A percentile compares a stretch with the other conserved stretches of the same genome.
These are phyloP conservation scores for Plectosphaerella cucumerina DNA, from an alignment of 2,329 filamentous ascomycete species.

Conservation along the genomic window DNA sequence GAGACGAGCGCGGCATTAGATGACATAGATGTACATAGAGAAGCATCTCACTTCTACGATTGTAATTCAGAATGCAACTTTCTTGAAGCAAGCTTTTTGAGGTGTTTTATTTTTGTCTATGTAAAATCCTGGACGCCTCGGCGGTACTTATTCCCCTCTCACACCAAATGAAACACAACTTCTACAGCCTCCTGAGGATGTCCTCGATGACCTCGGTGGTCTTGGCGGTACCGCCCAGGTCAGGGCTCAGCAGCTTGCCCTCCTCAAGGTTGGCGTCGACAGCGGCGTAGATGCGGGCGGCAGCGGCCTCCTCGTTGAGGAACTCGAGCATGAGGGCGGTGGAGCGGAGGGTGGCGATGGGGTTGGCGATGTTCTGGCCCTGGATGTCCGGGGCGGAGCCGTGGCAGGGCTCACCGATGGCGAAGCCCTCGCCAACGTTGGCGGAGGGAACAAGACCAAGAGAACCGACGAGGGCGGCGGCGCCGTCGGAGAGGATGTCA, in stretches of 20 bases:
- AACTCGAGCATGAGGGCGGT: constrained; percentile 96
- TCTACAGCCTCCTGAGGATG: constrained; percentile 72
- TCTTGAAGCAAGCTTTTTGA: neutral
- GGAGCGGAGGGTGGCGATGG: constrained; percentile 88
- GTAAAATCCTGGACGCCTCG: neutral
- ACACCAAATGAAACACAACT: too few relatives aligned
- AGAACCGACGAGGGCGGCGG: constrained; percentile 81
- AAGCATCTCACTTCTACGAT: neutral
- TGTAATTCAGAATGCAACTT: neutral
- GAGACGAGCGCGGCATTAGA: neutral
- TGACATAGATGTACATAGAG: neutral
- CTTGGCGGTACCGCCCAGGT: constrained; percentile 81
- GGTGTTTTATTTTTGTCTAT: neutral
- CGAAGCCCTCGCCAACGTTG: constrained; percentile 91
- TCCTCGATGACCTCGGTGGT: constrained; percentile 86
- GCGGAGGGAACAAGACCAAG: constrained; percentile 90
- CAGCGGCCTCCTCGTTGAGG: constrained; percentile 79
- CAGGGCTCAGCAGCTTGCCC: constrained; percentile 77
- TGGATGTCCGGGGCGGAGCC: constrained; percentile 94
- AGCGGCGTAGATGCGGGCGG: constrained; percentile 83
- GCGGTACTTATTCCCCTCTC: neutral
- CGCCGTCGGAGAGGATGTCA: constrained; percentile 93
- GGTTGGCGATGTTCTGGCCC: constrained; percentile 90
- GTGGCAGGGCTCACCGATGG: constrained; percentile 97
- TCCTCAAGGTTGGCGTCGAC: constrained; percentile 88